Conservation (phyloP, 495 filamentous ascomycete genomes). For the Penicillium canescens region DNA sequence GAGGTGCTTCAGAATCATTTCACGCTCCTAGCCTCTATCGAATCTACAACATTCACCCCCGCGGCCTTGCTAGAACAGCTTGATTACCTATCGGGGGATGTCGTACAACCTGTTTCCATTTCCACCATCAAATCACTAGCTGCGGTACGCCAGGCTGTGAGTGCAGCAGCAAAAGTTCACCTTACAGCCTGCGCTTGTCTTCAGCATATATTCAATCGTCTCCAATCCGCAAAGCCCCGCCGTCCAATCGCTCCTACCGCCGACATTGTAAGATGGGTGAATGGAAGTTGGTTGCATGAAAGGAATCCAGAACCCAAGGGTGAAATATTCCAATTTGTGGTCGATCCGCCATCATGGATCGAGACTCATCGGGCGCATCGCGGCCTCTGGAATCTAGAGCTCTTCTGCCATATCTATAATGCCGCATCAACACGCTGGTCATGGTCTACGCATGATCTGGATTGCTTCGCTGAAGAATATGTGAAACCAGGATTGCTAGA, state of each 20-base stretch:
- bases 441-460: conserved; percentile 3
- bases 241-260: not conserved
- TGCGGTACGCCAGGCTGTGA: not conserved
- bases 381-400: conserved; percentile 2
- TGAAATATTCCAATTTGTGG: not conserved
- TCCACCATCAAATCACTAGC: not conserved
- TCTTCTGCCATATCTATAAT: not conserved
- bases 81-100: not conserved
- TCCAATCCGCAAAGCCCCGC: conserved; percentile 3
- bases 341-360: conserved; percentile 3
- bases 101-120: not conserved
- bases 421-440: not conserved
- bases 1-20: not conserved
- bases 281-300: not conserved
- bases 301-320: not conserved
- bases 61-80: not conserved
- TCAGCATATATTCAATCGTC: not conserved
- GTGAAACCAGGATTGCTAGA: not conserved
- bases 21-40: not conserved
- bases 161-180: not conserved
- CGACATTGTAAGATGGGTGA: not conserved
- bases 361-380: conserved; percentile 6
- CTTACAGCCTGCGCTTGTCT: not conserved
- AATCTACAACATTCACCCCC: not conserved
- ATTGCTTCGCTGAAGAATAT: conserved; percentile 2